Conservation (phyloP, 345 rosid genomes). For the Jatropha curcas region DNA sequence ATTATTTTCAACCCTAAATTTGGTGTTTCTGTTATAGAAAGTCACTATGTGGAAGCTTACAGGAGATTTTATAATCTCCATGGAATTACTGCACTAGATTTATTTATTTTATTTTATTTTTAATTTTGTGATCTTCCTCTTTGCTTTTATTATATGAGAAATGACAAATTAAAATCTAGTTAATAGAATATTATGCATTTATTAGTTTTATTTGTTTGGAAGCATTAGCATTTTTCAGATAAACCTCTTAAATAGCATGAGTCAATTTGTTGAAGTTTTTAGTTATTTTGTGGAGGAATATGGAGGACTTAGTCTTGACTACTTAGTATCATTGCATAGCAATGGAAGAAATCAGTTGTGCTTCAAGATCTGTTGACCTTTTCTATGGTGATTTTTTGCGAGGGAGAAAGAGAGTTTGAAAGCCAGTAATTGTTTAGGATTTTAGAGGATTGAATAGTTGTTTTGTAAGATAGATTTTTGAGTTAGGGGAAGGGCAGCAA, state of each 20-base stretch:
- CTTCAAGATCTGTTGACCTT: conserved; percentile 89
- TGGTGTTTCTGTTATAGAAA: conserved; percentile 44
- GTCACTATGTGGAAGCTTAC: conserved; percentile 87
- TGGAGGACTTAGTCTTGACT: conserved; percentile 97
- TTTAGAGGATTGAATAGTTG: no score
- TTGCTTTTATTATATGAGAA: not conserved
- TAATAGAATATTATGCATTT: no score
- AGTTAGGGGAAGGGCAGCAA: no score
- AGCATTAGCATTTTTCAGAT: no score
- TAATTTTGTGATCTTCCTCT: not conserved
- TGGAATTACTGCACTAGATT: conserved; percentile 94
- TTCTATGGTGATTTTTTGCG: conserved; percentile 95
- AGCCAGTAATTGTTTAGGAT: no score
- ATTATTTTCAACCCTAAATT: not conserved
- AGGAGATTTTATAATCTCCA: conserved; percentile 94
- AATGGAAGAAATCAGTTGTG: conserved; percentile 88
- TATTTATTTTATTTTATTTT: no score
- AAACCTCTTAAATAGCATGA: no score
- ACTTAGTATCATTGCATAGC: conserved; percentile 90
- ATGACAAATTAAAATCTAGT: no score
- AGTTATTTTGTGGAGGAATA: conserved; percentile 85
- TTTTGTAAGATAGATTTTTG: no score
- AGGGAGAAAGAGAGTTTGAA: no score
- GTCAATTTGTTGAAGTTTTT: no score
- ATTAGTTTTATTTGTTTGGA: no score